A percentile compares a stretch with the other conserved stretches of the same genome.
These are phyloP conservation scores for Apiospora aurea DNA, from an alignment of 2,329 filamentous ascomycete species.

Conservation along the genomic window DNA sequence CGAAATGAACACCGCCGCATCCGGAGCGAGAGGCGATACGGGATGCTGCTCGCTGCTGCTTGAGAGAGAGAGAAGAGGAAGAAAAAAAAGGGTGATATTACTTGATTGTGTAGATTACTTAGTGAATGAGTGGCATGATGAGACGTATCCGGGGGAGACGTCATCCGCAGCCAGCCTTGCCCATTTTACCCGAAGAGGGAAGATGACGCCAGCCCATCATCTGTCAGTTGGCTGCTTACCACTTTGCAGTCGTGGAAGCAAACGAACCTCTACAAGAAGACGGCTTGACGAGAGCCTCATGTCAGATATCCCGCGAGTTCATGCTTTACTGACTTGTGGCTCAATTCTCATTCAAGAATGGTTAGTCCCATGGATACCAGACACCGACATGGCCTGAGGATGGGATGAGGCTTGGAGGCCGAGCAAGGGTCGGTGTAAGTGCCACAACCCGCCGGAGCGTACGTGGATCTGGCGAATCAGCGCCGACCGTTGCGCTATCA, in stretches of 20 bases:
- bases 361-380: neutral
- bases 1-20: conserved; percentile 9
- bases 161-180: neutral
- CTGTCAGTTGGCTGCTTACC: neutral
- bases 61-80: no score
- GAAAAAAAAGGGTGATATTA: neutral
- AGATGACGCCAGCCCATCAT: neutral
- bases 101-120: neutral
- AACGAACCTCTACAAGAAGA: neutral
- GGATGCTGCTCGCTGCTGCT: neutral
- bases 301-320: neutral
- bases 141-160: neutral
- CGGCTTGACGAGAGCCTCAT: conserved; percentile 5
- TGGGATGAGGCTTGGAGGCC: neutral
- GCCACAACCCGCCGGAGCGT: conserved; percentile 3
- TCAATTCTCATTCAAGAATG: neutral
- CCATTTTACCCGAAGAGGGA: neutral
- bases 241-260: neutral
- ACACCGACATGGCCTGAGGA: neutral
- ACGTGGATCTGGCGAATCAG: neutral
- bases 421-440: conserved; percentile 1
- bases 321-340: neutral
- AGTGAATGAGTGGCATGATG: neutral
- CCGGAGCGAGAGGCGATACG: neutral
- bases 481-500: conserved; percentile 16